Evolutionary conservation across 306 rosid genomes (phyloP), one percentile per base, ranked within the genome.

Genomic region (Delonix regia): DNA sequence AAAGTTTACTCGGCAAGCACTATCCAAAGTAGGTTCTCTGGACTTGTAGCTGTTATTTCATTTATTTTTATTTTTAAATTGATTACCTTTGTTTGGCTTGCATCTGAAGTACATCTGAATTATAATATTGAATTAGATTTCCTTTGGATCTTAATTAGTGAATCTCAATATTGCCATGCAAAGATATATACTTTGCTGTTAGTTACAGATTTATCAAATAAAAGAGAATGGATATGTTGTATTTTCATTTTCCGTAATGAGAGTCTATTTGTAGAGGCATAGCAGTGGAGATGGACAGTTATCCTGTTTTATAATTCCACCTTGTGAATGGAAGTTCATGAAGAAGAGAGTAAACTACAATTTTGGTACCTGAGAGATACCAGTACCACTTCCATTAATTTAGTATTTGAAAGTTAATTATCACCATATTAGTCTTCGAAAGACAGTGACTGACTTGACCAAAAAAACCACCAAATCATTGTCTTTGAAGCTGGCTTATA

Each of bases 1-100:
- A 92, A 85, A 88, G 86, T 75, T 88, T 95, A 76, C 89, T 92
- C 36, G 75, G 88, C 81, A 89, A 95, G 83, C 97, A 92, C 83
- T 81, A 70, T 80, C 99, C 99, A 18, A 80, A 92, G 99, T 91
- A 83, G 64, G 57, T 75, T 86, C 69, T 78, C 78, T 64, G 39
- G 12, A 74, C 77, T 69, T 75, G 9, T 21, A 36, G 68, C 71
- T 38, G 30, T 60, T 59, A 9, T 47, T 67, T 55, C 49, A 22
- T 13, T 45, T 39, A 56, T 48, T 78, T 48, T 78, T 45, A 21
- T 47, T 76, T 71, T 49, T 63, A 47, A 30, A 34, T 3, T 69
- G 76, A 80, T 24, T 61, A 48, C 38, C 24, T 27, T 25, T 65
- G 12, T 65, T 38, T 65, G 51, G 30, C 71, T 39, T 39, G 51